Evolutionary conservation across 2,329 filamentous ascomycete species (phyloP), one percentile per base, ranked within the genome.

Genomic region (Stenocarpella maydis): DNA sequence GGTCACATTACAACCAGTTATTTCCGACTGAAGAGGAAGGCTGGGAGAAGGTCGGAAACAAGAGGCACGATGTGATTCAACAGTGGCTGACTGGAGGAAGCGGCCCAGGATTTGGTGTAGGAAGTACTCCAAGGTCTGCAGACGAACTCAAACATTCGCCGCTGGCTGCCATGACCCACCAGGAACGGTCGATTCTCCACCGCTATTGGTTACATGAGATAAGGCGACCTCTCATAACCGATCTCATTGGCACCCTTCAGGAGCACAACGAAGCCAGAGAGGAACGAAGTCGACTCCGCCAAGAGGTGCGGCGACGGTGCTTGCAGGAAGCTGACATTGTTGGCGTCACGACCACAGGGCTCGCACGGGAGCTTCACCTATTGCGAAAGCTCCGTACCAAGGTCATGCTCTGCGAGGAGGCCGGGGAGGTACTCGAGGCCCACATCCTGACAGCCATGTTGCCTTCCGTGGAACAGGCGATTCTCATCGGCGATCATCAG

Each of bases 401-500:
- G 70, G 84, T 91, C 0, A 76, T 92, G 19, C 75, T 92, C 1
- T 91, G 87, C 41, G 90, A 93, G 75, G 90, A 93, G 74, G 90
- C 90, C 1, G 90, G 86, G 0, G 90, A 93, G 71, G 87, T 92
- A 0, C 80, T 92, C 39, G 91, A 93, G 75, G 82, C 87, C 0
- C 89, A 92, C 69, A 79, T 87, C 3, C 75, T 92, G 1, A 87
- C 87, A 0, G 84, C 89, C 0, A 76, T 92, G 4, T 78, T 90
- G 0, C 88, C 89, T 0, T 83, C 84, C 0, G 76, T 91, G 0
- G 84, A 92, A 75, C 90, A 92, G 69, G 79, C 83, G 7, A 87
- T 92, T 21, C 81, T 88, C 17, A 91, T 91, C 47, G 89, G 90
- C 0, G 90, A 91, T 73, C 88, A 91, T 69, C 79, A 83, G 24